Evolutionary conservation across 805 yeast genomes (phyloP), one percentile per base, ranked within the genome.

Genomic region (Sugiyamaella floridensis): DNA sequence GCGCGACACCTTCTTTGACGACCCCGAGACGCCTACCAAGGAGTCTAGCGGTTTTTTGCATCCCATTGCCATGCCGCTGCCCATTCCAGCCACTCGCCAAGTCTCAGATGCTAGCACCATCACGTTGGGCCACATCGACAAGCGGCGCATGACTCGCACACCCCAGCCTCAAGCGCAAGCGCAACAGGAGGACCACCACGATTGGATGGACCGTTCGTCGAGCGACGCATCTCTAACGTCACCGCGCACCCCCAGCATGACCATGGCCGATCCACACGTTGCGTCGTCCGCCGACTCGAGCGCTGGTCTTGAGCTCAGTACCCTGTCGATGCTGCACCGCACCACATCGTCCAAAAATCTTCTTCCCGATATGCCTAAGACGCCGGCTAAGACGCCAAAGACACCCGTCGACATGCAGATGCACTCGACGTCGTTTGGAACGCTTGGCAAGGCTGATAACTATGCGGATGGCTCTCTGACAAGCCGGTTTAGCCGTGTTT

Each of bases 401-500:
- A 65, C 67, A 6, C 70, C 69, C 19, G 52, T 50, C 5, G 51
- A 49, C 41, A 45, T 47, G 20, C 37, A 37, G 34, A 43, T 54
- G 40, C 47, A 28, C 32, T 20, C 15, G 40, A 28, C 60, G 20
- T 20, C 43, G 1, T 29, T 47, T 18, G 22, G 28, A 41, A 15
- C 48, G 16, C 11, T 26, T 19, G 49, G 52, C 28, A 51, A 49
- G 22, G 49, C 55, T 37, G 55, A 49, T 18, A 54, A 44, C 14
- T 45, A 43, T 8, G 32, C 50, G 14, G 65, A 62, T 40, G 52
- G 59, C 4, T 48, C 72, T 52, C 70, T 82, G 52, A 64, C 69
- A 26, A 67, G 72, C 37, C 72, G 75, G 59, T 82, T 81, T 67
- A 84, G 83, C 19, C 82, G 84, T 56, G 90, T 92, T 44, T 75